Conservation (phyloP, 345 rosid genomes). For the Stellera chamaejasme region DNA sequence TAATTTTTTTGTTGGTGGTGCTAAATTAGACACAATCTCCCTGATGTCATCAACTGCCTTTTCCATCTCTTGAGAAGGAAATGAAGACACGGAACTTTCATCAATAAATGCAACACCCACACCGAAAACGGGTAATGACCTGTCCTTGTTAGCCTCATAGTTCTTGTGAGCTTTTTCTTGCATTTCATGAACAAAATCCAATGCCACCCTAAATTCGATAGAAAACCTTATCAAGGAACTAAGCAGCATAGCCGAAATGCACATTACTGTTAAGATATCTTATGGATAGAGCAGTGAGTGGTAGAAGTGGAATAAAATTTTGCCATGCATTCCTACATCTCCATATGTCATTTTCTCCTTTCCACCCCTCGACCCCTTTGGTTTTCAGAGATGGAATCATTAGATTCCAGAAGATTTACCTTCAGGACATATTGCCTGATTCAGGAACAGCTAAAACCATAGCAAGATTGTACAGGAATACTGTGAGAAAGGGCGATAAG, state of each 20-base stretch:
- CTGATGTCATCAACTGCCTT: conserved; percentile 38
- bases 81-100: conserved; percentile 37
- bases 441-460: too few relatives aligned
- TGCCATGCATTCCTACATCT: too few relatives aligned
- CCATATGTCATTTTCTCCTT: too few relatives aligned
- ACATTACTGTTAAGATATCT: too few relatives aligned
- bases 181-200: conserved; percentile 84
- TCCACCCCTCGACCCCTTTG: too few relatives aligned
- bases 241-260: background rate
- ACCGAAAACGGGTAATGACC: conserved; percentile 76
- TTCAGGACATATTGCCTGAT: too few relatives aligned
- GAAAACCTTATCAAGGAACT: background rate
- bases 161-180: conserved; percentile 74
- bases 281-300: too few relatives aligned
- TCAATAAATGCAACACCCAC: conserved; percentile 83
- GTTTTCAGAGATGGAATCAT: too few relatives aligned
- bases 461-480: too few relatives aligned
- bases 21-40: conserved; percentile 32
- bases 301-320: too few relatives aligned
- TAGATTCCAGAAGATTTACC: too few relatives aligned
- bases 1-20: conserved; percentile 58
- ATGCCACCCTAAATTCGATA: conserved; percentile 43
- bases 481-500: too few relatives aligned
- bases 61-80: conserved; percentile 20
- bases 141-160: conserved; percentile 73